These are phyloP conservation scores for Fallopia convolvulus DNA, from an alignment of 148 eudicot species.

Conservation along the genomic window DNA sequence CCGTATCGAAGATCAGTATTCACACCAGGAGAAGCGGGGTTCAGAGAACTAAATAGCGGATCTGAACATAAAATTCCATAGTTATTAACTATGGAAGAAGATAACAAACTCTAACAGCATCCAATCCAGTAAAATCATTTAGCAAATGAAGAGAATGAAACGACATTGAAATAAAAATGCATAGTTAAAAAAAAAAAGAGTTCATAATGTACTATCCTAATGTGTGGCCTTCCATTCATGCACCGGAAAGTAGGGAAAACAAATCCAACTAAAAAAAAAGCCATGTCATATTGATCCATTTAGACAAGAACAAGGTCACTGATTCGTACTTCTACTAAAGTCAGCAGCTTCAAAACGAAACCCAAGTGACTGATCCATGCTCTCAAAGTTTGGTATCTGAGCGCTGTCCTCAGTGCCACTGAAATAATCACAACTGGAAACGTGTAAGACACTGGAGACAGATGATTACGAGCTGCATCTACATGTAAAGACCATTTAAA, in stretches of 20 bases:
- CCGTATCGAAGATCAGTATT: slow-evolving; percentile 51
- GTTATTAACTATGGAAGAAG: slow-evolving; percentile 1
- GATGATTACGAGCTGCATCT: neutral
- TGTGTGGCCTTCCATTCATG: neutral
- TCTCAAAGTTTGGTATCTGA: slow-evolving; percentile 40
- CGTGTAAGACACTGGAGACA: slow-evolving; percentile 8
- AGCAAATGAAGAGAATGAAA: slow-evolving; percentile 2
- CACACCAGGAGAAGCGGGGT: slow-evolving; percentile 34
- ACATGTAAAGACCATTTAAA: neutral
- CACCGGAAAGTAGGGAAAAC: neutral
- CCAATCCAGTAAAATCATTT: too few species aligned
- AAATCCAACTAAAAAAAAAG: neutral
- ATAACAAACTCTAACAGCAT: neutral
- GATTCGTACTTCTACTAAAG: slow-evolving; percentile 47
- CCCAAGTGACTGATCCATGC: slow-evolving; percentile 71
- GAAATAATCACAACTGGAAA: slow-evolving; percentile 17
- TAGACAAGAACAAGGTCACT: neutral
- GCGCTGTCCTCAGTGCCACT: slow-evolving; percentile 58
- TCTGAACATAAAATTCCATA: too few species aligned
- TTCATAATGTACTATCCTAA: neutral
- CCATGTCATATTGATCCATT: neutral
- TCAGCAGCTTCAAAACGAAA: slow-evolving; percentile 53
- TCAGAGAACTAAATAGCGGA: slow-evolving; percentile 40
- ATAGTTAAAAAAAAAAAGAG: neutral
- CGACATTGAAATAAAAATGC: neutral